Conservation (phyloP, 306 rosid species). For the Hylodesmum podocarpum region DNA sequence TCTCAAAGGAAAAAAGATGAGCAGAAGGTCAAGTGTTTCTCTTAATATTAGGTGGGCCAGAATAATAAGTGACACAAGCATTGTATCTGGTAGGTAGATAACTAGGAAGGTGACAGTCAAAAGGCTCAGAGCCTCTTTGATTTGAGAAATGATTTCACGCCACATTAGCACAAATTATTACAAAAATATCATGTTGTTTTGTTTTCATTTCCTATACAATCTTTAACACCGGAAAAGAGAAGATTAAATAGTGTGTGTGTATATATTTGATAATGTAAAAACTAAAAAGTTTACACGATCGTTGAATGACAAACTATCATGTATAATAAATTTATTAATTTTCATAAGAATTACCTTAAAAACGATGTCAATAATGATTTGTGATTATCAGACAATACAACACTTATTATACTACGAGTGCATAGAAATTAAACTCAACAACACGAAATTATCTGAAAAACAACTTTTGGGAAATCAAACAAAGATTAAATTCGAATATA, state of each 20-base stretch:
- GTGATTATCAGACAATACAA: background rate
- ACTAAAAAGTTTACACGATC: background rate
- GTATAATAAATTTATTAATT: no score
- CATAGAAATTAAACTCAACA: background rate
- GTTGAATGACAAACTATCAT: background rate
- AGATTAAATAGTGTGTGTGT: background rate
- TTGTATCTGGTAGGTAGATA: background rate
- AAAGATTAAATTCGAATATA: background rate
- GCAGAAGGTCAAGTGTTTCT: background rate
- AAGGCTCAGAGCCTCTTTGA: background rate
- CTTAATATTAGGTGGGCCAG: background rate
- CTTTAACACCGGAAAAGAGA: background rate
- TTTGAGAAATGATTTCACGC: background rate
- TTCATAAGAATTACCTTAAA: no score
- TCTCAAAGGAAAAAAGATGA: background rate
- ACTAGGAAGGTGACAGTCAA: conserved; percentile 7
- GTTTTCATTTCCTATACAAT: background rate
- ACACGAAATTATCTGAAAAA: background rate
- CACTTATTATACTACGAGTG: background rate
- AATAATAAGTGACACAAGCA: background rate
- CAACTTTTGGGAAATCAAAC: background rate
- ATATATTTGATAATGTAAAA: no score
- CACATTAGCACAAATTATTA: background rate
- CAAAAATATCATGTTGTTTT: background rate
- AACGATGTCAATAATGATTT: background rate